Evolutionary conservation across 495 filamentous ascomycete genomes (phyloP), one percentile per base, ranked within the genome.

Genomic region (Penicillium arizonense): DNA sequence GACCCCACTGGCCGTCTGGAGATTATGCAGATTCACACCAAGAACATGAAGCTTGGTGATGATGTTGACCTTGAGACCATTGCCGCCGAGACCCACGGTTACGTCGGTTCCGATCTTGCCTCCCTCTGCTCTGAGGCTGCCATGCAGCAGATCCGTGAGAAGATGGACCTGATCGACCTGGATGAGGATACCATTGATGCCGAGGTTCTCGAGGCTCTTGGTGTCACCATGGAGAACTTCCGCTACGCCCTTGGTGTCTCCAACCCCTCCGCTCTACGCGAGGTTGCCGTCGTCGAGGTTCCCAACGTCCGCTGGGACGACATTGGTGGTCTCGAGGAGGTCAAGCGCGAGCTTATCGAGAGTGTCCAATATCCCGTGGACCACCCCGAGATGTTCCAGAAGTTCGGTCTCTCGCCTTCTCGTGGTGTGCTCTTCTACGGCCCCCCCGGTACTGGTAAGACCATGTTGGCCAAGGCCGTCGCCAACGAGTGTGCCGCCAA

Each of bases 211-310:
- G 95, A 98, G 75, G 96, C 94, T 26, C 85, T 98, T 38, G 94
- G 94, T 71, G 94, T 98, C 47, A 98, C 94, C 52, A 97, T 97
- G 90, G 94, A 98, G 68, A 97, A 98, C 83, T 98, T 98, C 90
- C 87, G 92, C 55, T 97, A 95, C 61, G 92, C 94, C 47, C 87
- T 98, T 47, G 94, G 94, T 68, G 91, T 96, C 58, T 96, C 90
- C 73, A 98, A 97, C 82, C 94, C 94, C 58, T 97, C 95, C 61
- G 94, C 94, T 55, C 90, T 98, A 40, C 94, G 94, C 76, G 94
- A 98, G 73, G 95, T 97, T 65, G 94, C 95, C 35, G 94, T 98
- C 58, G 94, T 98, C 74, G 94, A 98, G 75, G 94, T 97, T 56
- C 94, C 94, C 72, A 98, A 97, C 73, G 90, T 96, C 55, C 91